These are phyloP conservation scores for Rhodotorula sp. DNA, from an alignment of 1,284 basidiomycete genomes.

Conservation along the genomic window DNA sequence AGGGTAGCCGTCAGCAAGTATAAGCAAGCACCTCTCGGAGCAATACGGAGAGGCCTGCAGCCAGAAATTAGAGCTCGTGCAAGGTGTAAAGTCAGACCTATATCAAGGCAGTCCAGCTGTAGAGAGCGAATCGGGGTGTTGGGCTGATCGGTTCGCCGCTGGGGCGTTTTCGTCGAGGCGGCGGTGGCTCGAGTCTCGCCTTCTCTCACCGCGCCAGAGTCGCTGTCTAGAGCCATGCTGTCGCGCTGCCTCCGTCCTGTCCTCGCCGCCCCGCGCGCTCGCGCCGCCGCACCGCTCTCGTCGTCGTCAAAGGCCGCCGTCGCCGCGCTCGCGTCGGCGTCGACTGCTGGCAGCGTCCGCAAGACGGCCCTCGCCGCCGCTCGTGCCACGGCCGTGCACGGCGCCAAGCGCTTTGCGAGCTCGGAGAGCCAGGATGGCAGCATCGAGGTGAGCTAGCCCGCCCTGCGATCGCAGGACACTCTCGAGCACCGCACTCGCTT, in stretches of 20 bases:
- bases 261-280: constrained; percentile 12
- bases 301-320: constrained; percentile 7
- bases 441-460: constrained; percentile 25
- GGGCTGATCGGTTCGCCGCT: not conserved
- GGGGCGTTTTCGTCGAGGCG: not conserved
- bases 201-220: not conserved
- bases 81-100: not conserved
- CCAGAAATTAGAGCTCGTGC: not conserved
- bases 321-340: constrained; percentile 15
- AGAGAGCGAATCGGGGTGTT: too few relatives aligned
- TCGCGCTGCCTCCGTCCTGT: constrained; percentile 7
- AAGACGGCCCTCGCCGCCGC: constrained; percentile 18
- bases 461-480: not conserved
- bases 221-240: not conserved
- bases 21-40: too few relatives aligned
- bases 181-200: not conserved
- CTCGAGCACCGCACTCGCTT: not conserved
- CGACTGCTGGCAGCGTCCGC: constrained; percentile 8
- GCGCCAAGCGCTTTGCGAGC: constrained; percentile 26
- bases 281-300: constrained; percentile 7
- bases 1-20: not conserved
- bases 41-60: too few relatives aligned
- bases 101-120: too few relatives aligned
- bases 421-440: constrained; percentile 30
- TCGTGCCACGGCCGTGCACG: constrained; percentile 8